phyloP scores from a whole-genome alignment of 2,329 filamentous ascomycete genomes.

The Penicillium sp. region DNA sequence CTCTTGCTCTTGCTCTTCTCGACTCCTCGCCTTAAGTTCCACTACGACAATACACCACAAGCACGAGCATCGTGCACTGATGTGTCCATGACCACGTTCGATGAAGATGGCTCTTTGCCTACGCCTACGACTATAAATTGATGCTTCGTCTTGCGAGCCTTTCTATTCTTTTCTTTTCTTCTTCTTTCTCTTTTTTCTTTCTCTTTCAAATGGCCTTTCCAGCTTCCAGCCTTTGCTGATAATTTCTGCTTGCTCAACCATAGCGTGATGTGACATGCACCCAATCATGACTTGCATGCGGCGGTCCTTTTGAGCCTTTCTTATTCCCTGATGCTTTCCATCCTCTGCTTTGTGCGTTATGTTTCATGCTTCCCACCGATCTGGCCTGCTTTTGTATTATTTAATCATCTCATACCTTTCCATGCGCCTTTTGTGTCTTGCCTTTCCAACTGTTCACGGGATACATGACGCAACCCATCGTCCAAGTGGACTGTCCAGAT shows the following conservation, averaged over 20 bases:
- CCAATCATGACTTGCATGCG: slow-evolving; percentile 13
- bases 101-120: slow-evolving; percentile 16
- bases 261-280: slow-evolving; percentile 14
- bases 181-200: neutral
- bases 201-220: neutral
- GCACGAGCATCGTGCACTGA: slow-evolving; percentile 1
- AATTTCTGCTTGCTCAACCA: neutral
- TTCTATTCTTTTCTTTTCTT: neutral
- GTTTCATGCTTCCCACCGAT: neutral
- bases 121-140: neutral
- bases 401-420: slow-evolving; percentile 10
- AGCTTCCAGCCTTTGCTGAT: neutral
- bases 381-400: slow-evolving; percentile 8
- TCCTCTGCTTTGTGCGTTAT: neutral
- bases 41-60: neutral
- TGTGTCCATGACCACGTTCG: slow-evolving; percentile 21
- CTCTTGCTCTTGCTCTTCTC: neutral
- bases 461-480: too few species aligned
- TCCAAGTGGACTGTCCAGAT: too few species aligned
- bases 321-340: neutral
- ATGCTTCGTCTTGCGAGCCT: neutral
- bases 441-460: neutral
- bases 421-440: neutral
- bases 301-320: slow-evolving; percentile 2
- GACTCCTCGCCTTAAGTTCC: too few species aligned